Conservation (phyloP, 176 grass and related monocot genomes). For the Coix lacrymajobi region DNA sequence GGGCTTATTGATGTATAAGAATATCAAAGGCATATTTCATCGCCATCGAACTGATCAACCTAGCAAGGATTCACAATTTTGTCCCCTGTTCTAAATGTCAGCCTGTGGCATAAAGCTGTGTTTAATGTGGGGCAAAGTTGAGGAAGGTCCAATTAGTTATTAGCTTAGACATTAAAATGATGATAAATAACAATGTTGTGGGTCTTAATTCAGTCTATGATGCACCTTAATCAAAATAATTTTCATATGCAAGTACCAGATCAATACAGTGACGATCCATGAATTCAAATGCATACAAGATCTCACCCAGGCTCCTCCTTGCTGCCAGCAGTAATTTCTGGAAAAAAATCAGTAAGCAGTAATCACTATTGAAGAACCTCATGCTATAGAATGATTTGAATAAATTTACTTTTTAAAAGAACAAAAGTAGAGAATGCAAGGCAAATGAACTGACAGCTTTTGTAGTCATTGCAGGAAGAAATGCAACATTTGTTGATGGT, state of each 20-base stretch:
- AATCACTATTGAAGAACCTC: conserved; percentile 26
- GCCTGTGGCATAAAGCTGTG: neutral
- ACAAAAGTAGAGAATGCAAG: neutral
- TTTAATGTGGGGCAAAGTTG: neutral
- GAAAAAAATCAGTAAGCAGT: conserved; percentile 29
- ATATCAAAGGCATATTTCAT: neutral
- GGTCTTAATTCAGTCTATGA: conserved; percentile 1
- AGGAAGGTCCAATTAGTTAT: neutral
- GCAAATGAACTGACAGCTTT: conserved; percentile 64
- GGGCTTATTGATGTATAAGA: neutral
- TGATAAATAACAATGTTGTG: neutral
- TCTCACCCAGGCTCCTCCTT: conserved; percentile 77
- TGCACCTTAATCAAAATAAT: neutral
- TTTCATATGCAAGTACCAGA: conserved; percentile 47
- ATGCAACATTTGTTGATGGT: conserved; percentile 77
- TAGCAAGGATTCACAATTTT: neutral
- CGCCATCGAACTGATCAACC: neutral
- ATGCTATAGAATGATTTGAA: neutral
- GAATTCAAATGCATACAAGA: conserved; percentile 98
- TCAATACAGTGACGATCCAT: conserved; percentile 87
- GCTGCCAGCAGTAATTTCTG: conserved; percentile 92
- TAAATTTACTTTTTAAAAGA: neutral
- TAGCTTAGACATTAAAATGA: neutral
- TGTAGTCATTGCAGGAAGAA: conserved; percentile 94
- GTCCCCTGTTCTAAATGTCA: neutral